Conservation (phyloP, 2,329 filamentous ascomycete genomes). For the Decorospora gaudefroyi region DNA sequence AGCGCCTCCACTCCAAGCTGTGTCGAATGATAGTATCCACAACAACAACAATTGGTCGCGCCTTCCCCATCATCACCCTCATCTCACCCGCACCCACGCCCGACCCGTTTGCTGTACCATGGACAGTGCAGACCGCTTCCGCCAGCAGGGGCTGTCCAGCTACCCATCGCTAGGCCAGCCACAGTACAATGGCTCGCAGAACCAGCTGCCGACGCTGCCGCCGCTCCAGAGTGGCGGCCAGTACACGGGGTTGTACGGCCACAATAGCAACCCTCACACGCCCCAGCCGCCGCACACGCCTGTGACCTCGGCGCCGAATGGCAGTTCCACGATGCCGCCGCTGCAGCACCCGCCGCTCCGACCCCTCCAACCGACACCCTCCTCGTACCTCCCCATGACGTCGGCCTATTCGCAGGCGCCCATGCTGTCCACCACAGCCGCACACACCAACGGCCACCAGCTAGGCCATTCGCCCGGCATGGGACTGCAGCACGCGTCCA, state of each 20-base stretch:
- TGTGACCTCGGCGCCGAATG: slow-evolving; percentile 38
- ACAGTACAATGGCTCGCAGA: slow-evolving; percentile 38
- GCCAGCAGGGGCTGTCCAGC: slow-evolving; percentile 42
- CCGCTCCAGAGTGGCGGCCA: slow-evolving; percentile 41
- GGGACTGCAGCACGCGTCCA: slow-evolving; percentile 44
- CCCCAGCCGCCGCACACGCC: slow-evolving; percentile 46
- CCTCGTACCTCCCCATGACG: slow-evolving; percentile 40
- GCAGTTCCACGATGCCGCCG: slow-evolving; percentile 40
- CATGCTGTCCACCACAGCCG: slow-evolving; percentile 40
- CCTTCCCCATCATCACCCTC: slow-evolving; percentile 27
- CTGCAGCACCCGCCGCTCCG: slow-evolving; percentile 47
- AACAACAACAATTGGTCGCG: slow-evolving; percentile 42
- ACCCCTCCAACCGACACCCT: slow-evolving; percentile 47
- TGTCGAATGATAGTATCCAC: slow-evolving; percentile 42
- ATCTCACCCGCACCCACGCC: slow-evolving; percentile 7
- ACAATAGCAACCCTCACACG: slow-evolving; percentile 47
- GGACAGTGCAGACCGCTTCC: slow-evolving; percentile 43
- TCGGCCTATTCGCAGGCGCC: slow-evolving; percentile 45
- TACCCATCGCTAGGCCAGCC: slow-evolving; percentile 41
- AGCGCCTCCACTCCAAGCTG: slow-evolving; percentile 27
- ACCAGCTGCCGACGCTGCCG: slow-evolving; percentile 43
- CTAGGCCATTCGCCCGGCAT: slow-evolving; percentile 48
- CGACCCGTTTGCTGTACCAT: slow-evolving; percentile 26
- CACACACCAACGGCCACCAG: slow-evolving; percentile 43
- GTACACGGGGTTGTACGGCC: slow-evolving; percentile 43